Evolutionary conservation across 495 filamentous ascomycete species (phyloP).

Genomic region (Physcia stellaris): DNA sequence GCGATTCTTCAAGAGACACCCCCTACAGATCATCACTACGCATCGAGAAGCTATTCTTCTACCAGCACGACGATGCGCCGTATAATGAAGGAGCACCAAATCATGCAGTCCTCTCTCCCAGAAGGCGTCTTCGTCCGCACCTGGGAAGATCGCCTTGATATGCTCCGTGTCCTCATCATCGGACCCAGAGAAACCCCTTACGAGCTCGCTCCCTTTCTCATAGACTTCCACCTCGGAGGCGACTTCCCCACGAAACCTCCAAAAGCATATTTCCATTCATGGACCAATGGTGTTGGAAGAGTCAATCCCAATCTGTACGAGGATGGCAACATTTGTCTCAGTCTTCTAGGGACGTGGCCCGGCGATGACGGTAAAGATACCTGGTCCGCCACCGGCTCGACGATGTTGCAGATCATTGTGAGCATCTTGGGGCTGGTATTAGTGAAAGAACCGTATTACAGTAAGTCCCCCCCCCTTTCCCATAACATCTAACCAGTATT

Average conservation of each 20-base stretch:
- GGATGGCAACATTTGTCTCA: slow-evolving; percentile 48
- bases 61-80: slow-evolving; percentile 26
- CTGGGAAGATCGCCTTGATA: slow-evolving; percentile 44
- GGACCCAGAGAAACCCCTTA: slow-evolving; percentile 48
- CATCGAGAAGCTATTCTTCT: slow-evolving; percentile 7
- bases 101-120: slow-evolving; percentile 40
- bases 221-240: slow-evolving; percentile 37
- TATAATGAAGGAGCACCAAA: slow-evolving; percentile 41
- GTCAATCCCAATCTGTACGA: slow-evolving; percentile 54
- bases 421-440: slow-evolving; percentile 47
- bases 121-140: slow-evolving; percentile 42
- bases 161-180: slow-evolving; percentile 43
- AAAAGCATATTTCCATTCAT: slow-evolving; percentile 41
- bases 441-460: slow-evolving; percentile 47
- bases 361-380: slow-evolving; percentile 33
- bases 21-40: slow-evolving; percentile 21
- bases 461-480: slow-evolving; percentile 23
- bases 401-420: slow-evolving; percentile 44
- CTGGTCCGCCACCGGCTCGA: slow-evolving; percentile 38
- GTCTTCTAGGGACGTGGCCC: slow-evolving; percentile 47
- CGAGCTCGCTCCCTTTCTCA: slow-evolving; percentile 45
- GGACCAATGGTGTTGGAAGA: slow-evolving; percentile 34
- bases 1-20: slow-evolving; percentile 16
- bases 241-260: slow-evolving; percentile 37
- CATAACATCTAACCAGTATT: too few species aligned